Evolutionary conservation across 306 rosid genomes (phyloP), one percentile per base, ranked within the genome.

Genomic region (Cicer pinnatifidum): DNA sequence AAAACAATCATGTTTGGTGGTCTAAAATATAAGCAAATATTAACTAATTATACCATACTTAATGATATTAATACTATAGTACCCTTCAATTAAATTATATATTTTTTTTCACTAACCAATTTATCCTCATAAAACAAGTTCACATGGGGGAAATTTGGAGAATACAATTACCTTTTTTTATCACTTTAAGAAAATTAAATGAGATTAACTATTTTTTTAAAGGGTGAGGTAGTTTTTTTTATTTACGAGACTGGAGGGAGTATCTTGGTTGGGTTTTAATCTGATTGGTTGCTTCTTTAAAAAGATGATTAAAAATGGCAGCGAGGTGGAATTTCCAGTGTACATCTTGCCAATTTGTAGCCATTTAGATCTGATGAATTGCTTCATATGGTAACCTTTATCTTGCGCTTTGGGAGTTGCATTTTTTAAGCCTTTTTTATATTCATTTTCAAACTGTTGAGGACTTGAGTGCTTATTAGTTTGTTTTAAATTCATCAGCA

Each of bases 401-500:
- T 11, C 72, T 73, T 73, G 68, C 23, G 43, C 59, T 59, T 10
- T 35, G 37, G 60, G 59, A 68, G 50, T 51, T 40, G 60, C 28
- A 11, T 74, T 47, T 23, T 37, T 53, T 8, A 23, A 56, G n/a
- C 74, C 68, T 28, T 50, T 71, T 45, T 58, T 67, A 13, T 56
- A 57, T 56, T 56, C 12, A 41, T 15, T 5, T 41, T 62, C 60
- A 37, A 53, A 6, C 10, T 17, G 53, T 15, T 7, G 40, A 43
- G 23, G 53, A 56, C 44, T 41, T 3, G 56, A 45, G 28, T 66
- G 13, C 23, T 4, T 46, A 3, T 67, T 9, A 8, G 38, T 44
- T 43, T 81, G 44, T 67, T 44, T 63, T 54, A 71, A 48, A 57
- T 23, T 69, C 75, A 43, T 59, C 40, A 23, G 65, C 53, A 19